A percentile compares a stretch with the other conserved stretches of the same genome.
These are phyloP conservation scores for Microbotryum silenes-acaulis DNA, from an alignment of 1,284 basidiomycete genomes.

Conservation along the genomic window DNA sequence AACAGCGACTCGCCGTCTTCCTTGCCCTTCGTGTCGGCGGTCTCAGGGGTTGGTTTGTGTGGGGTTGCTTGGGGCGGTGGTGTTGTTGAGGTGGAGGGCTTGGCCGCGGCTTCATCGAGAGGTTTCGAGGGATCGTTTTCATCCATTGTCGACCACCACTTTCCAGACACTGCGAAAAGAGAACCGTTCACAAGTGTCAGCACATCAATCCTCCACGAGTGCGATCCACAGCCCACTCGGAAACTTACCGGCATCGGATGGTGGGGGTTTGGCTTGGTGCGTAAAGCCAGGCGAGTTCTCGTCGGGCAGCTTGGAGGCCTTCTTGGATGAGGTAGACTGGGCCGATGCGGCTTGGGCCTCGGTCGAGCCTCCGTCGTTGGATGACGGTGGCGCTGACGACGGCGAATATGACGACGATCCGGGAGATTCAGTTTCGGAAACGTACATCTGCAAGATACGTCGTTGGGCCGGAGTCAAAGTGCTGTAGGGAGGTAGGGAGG, in stretches of 20 bases:
- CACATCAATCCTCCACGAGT: too few relatives aligned
- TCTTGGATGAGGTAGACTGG: background rate
- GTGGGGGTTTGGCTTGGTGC: conserved; percentile 25
- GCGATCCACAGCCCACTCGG: too few relatives aligned
- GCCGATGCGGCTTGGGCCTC: background rate
- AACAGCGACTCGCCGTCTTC: conserved; percentile 14
- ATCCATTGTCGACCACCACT: conserved; percentile 12
- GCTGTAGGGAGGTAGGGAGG: background rate
- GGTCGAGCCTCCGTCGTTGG: background rate
- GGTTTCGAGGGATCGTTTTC: background rate
- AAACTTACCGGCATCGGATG: conserved; percentile 4
- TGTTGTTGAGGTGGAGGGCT: background rate
- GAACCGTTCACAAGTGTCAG: too few relatives aligned
- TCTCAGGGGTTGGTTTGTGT: background rate
- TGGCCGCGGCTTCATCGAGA: background rate
- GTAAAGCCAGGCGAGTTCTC: conserved; percentile 18
- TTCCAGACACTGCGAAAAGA: too few relatives aligned
- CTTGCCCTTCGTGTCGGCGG: background rate
- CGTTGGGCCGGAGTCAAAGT: conserved; percentile 23
- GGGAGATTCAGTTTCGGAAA: conserved; percentile 29
- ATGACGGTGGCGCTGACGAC: background rate
- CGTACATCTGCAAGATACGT: conserved; percentile 28
- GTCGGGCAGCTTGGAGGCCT: conserved; percentile 2
- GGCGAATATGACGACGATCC: conserved; percentile 24
- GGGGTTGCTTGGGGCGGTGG: background rate